Evolutionary conservation across 345 rosid genomes (phyloP), one percentile per base, ranked within the genome.

Genomic region (Streptanthus diversifolius): DNA sequence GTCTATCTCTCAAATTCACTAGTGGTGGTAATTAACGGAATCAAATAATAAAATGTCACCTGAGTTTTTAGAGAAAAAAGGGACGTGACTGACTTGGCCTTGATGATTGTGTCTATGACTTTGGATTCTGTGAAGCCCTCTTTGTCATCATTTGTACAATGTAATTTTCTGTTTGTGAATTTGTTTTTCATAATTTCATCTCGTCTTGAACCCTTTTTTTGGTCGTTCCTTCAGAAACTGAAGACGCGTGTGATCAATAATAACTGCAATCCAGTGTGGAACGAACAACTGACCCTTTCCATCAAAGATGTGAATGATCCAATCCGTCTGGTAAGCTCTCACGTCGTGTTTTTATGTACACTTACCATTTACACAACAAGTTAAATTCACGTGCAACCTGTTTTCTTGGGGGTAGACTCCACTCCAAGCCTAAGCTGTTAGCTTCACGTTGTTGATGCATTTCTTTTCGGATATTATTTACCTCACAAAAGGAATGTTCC

Each of bases 201-300:
- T 52, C 9, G 15, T 39, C n/a, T 29, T 68, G 63, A 49, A 24
- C 36, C 18, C 0, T 2, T 18, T 43, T 49, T 33, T 30, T 32
- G 8, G 49, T 70, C 1, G 37, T 56, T 33, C 10, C 18, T 68
- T 78, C 92, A 88, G 96, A 91, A 72, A 77, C 32, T 87, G 82
- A 88, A 88, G 85, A 91, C 92, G 3, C 85, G 83, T 1, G 89
- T 90, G 70, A 78, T 95, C 18, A 88, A 85, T 33, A 84, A 73
- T 18, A 82, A 77, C 76, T 83, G 90, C 73, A 90, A 91, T 80
- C 98, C 99, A 12, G 87, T 76, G 56, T 91, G 96, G 98, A 83
- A 91, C 1, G 93, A 90, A 21, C 91, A 90, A 19, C 77, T 88
- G 41, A 90, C 95, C 37, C 88, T 95, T 62, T 71, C 95, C 9